Conservation (phyloP, 768 basidiomycete species). For the Suillus sp. region DNA sequence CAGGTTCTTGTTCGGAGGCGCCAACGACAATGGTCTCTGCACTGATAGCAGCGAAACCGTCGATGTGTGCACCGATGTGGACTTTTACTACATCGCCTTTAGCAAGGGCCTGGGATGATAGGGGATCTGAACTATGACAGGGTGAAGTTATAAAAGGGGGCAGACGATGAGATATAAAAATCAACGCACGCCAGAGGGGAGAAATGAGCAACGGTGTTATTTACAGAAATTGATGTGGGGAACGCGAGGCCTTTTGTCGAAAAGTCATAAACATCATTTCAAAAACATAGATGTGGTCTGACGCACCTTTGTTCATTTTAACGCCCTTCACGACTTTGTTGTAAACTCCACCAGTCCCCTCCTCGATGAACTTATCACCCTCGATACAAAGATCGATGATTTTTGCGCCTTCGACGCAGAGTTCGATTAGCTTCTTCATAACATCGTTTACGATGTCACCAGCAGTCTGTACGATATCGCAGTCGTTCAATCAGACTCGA, state of each 20-base stretch:
- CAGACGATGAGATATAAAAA: slow-evolving; percentile 1
- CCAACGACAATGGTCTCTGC: slow-evolving; percentile 94
- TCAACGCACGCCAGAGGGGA: slow-evolving; percentile 86
- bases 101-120: slow-evolving; percentile 65
- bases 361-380: slow-evolving; percentile 92
- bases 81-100: slow-evolving; percentile 95
- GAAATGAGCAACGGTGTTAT: slow-evolving; percentile 95
- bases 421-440: slow-evolving; percentile 80
- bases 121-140: slow-evolving; percentile 66
- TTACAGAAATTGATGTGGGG: slow-evolving; percentile 92
- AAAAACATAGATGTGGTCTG: not conserved
- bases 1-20: slow-evolving; percentile 69
- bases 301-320: slow-evolving; percentile 83
- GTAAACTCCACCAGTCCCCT: slow-evolving; percentile 81
- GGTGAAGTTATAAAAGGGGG: slow-evolving; percentile 8
- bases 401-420: slow-evolving; percentile 80
- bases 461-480: slow-evolving; percentile 57
- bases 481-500: not conserved
- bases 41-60: slow-evolving; percentile 91
- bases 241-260: slow-evolving; percentile 78
- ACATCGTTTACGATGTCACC: slow-evolving; percentile 88
- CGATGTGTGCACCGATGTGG: slow-evolving; percentile 96
- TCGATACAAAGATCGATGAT: slow-evolving; percentile 88
- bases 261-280: not conserved
- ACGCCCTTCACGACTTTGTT: slow-evolving; percentile 90